phyloP scores from a whole-genome alignment of 225 moss, liverwort and hornwort genomes.

The Antitrichia curtipendula region DNA sequence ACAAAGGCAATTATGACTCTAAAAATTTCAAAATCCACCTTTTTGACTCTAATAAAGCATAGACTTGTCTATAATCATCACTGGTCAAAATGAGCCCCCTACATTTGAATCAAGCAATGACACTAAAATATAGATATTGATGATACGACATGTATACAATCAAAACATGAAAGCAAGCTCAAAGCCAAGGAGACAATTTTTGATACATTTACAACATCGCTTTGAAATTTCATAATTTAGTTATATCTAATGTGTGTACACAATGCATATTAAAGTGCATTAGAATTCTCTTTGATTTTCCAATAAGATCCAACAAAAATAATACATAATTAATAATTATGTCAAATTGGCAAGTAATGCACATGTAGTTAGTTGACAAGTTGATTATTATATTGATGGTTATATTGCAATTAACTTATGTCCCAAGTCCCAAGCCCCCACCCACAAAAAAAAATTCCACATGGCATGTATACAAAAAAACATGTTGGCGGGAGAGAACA shows the following conservation, averaged over 20 bases:
- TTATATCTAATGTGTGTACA: neutral
- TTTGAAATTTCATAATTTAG: neutral
- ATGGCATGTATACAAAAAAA: neutral
- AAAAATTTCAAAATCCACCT: neutral
- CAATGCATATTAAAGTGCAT: neutral
- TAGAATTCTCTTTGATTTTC: neutral
- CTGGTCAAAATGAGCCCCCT: neutral
- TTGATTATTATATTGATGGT: neutral
- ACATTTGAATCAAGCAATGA: neutral
- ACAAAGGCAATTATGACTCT: accelerated
- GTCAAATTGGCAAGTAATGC: neutral
- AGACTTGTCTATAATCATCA: neutral
- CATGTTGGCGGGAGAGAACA: accelerated
- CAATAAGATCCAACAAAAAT: neutral
- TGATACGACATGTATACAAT: neutral
- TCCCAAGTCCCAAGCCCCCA: neutral
- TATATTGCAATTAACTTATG: too few species aligned
- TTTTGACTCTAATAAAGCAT: neutral
- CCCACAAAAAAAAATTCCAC: accelerated
- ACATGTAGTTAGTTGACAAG: neutral
- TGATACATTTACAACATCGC: too few species aligned
- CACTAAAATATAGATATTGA: neutral
- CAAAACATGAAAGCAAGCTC: neutral
- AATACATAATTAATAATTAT: neutral
- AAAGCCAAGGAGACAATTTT: accelerated